These are phyloP conservation scores for Achaetomiella virescens DNA, from an alignment of 495 filamentous ascomycete genomes.

Conservation along the genomic window DNA sequence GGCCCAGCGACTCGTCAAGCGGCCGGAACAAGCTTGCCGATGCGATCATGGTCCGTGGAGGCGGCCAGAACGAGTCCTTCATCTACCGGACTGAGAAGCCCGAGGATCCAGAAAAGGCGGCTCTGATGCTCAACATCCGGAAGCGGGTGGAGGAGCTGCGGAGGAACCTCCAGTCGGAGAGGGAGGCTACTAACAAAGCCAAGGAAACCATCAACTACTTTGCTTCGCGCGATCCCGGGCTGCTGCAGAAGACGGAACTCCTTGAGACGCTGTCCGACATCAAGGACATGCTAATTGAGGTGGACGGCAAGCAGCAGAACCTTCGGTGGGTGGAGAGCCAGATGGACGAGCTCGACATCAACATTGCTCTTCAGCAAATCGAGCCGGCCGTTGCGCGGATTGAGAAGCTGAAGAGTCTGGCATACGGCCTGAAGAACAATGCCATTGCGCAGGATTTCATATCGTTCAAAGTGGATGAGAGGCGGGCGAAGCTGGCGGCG, in stretches of 20 bases:
- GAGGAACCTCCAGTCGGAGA: conserved; percentile 72
- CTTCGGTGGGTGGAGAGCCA: conserved; percentile 91
- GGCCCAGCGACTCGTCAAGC: conserved; percentile 50
- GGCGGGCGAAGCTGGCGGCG: conserved; percentile 70
- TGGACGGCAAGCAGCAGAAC: conserved; percentile 93
- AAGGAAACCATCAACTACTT: conserved; percentile 80
- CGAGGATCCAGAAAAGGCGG: conserved; percentile 65
- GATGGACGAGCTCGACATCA: conserved; percentile 93
- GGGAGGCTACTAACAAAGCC: conserved; percentile 68
- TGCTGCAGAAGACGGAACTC: conserved; percentile 65
- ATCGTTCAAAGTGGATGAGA: conserved; percentile 78
- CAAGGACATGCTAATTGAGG: conserved; percentile 81
- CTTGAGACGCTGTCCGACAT: conserved; percentile 62
- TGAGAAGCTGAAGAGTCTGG: conserved; percentile 74
- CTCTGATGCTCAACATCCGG: conserved; percentile 78
- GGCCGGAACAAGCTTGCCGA: conserved; percentile 66
- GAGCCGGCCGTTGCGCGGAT: conserved; percentile 75
- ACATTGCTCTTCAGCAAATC: conserved; percentile 86
- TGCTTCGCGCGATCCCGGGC: conserved; percentile 60
- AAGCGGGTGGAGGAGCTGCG: conserved; percentile 89
- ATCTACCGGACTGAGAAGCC: conserved; percentile 81
- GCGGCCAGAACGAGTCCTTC: conserved; percentile 77
- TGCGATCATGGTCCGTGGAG: conserved; percentile 80
- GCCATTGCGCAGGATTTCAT: conserved; percentile 81
- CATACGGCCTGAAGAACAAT: conserved; percentile 75